phyloP scores from a whole-genome alignment of 2,329 filamentous ascomycete species.

The Ceratocystis destructans region DNA sequence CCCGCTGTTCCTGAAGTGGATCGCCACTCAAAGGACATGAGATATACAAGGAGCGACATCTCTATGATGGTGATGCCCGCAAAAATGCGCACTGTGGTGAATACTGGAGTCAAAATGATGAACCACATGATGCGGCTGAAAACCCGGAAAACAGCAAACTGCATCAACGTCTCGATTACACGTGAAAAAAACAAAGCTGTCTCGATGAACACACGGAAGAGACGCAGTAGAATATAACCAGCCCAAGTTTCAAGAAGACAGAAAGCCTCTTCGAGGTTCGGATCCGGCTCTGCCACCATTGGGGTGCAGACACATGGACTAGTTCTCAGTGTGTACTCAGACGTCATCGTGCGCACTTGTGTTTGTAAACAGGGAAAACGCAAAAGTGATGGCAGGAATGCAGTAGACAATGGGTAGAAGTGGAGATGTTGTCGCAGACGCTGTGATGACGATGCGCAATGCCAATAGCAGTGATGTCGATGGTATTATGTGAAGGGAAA shows the following conservation, averaged over 20 bases:
- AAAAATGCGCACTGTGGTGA: conserved; percentile 7
- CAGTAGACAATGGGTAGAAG: not conserved
- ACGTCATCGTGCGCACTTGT: not conserved
- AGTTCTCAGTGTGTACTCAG: conserved; percentile 9
- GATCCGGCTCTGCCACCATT: not conserved
- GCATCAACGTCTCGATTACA: conserved; percentile 5
- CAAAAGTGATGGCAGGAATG: not conserved
- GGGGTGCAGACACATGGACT: conserved; percentile 2
- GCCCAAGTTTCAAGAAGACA: conserved; percentile 17
- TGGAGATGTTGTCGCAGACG: not conserved
- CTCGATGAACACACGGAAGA: conserved; percentile 15
- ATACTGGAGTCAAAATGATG: not conserved
- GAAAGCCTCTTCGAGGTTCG: conserved; percentile 6
- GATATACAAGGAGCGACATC: conserved; percentile 14
- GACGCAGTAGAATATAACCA: conserved; percentile 7
- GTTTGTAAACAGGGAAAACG: not conserved
- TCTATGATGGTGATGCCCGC: conserved; percentile 14
- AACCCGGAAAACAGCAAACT: conserved; percentile 6
- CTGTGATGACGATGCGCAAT: not conserved
- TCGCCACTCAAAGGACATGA: conserved; percentile 29
- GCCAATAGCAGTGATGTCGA: not conserved
- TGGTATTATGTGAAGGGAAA: not conserved
- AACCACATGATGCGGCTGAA: not conserved
- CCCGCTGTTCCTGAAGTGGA: conserved; percentile 52
- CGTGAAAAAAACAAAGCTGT: conserved; percentile 12